Evolutionary conservation across 2,329 filamentous ascomycete genomes (phyloP).

Genomic region (Plectosphaerella sp.): DNA sequence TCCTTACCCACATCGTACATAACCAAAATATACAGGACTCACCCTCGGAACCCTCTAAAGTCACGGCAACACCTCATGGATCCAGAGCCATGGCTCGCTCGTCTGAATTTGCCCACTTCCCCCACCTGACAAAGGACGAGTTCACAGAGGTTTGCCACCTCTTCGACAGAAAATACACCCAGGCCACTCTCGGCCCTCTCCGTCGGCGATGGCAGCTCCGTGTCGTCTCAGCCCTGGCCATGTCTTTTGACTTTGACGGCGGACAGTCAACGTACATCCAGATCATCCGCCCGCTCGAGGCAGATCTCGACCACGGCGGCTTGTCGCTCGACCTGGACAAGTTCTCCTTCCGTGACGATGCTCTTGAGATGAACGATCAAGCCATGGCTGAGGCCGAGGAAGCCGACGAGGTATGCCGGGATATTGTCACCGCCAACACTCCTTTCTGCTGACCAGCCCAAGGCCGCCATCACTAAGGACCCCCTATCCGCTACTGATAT

Average conservation of each 20-base stretch:
- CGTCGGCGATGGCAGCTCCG: slow-evolving; percentile 52
- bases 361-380: slow-evolving; percentile 28
- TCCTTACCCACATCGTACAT: no score
- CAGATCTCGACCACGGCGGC: slow-evolving; percentile 35
- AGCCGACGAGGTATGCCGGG: slow-evolving; percentile 39
- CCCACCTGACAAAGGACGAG: slow-evolving; percentile 56
- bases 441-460: neutral
- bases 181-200: slow-evolving; percentile 50
- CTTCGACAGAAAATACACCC: slow-evolving; percentile 54
- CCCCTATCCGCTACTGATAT: slow-evolving; percentile 21
- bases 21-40: no score
- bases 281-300: slow-evolving; percentile 49
- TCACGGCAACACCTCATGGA: no score
- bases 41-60: no score
- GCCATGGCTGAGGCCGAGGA: slow-evolving; percentile 48
- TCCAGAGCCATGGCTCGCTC: neutral
- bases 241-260: slow-evolving; percentile 33
- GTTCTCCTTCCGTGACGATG: slow-evolving; percentile 35
- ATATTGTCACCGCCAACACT: neutral
- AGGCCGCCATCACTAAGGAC: slow-evolving; percentile 36
- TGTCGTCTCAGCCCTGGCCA: slow-evolving; percentile 46
- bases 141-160: slow-evolving; percentile 62
- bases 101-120: slow-evolving; percentile 45
- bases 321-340: slow-evolving; percentile 40
- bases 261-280: slow-evolving; percentile 50